phyloP scores from a whole-genome alignment of 345 rosid genomes.

The Conringia planisiliqua region DNA sequence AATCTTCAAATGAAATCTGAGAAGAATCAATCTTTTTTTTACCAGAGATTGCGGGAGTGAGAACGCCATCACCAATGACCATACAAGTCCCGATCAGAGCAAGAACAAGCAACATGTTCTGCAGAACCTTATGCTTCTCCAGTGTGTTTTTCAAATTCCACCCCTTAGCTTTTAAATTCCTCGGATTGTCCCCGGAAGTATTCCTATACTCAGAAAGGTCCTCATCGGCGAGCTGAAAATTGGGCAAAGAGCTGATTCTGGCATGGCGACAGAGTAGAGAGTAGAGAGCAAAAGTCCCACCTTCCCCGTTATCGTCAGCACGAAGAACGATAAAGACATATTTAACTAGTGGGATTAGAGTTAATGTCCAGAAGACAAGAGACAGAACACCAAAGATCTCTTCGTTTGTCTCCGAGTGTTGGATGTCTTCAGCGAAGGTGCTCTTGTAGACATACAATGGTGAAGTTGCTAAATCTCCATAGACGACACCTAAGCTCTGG shows the following conservation, averaged over 20 bases:
- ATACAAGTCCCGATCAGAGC: constrained; percentile 87
- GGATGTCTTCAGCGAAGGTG: constrained; percentile 82
- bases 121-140: constrained; percentile 64
- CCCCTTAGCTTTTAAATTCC: constrained; percentile 33
- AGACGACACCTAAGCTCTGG: constrained; percentile 85
- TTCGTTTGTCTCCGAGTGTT: constrained; percentile 78
- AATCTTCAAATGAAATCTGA: constrained; percentile 4
- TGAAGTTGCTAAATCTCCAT: constrained; percentile 85
- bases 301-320: constrained; percentile 93
- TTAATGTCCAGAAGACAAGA: constrained; percentile 81
- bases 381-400: constrained; percentile 87
- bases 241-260: constrained; percentile 68
- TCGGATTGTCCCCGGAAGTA: constrained; percentile 24
- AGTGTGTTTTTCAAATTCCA: constrained; percentile 57
- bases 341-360: constrained; percentile 65
- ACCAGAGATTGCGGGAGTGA: constrained; percentile 91
- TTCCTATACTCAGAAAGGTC: constrained; percentile 64
- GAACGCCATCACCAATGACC: constrained; percentile 96
- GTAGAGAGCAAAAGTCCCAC: constrained; percentile 85
- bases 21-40: neutral
- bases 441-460: constrained; percentile 84
- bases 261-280: constrained; percentile 78
- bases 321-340: constrained; percentile 76
- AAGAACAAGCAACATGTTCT: constrained; percentile 64
- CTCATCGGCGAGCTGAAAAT: constrained; percentile 81